These are phyloP conservation scores for Saccharomycopsis fibuligera DNA, from an alignment of 805 yeast species.

Conservation along the genomic window DNA sequence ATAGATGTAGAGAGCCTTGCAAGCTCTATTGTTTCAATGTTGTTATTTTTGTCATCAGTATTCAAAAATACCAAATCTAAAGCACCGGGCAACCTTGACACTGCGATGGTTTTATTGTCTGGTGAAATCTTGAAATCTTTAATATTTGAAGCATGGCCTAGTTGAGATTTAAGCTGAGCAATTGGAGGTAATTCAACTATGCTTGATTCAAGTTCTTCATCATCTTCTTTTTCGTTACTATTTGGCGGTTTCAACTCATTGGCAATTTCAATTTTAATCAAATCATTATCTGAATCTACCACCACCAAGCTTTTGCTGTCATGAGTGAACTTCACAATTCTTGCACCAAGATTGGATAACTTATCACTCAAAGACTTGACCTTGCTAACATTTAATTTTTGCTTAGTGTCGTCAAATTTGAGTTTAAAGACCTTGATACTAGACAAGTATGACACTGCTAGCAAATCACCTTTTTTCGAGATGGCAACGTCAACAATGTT, in stretches of 20 bases:
- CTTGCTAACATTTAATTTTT: constrained; percentile 44
- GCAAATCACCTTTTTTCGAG: constrained; percentile 54
- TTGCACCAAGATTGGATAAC: constrained; percentile 47
- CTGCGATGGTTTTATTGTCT: constrained; percentile 40
- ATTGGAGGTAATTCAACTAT: constrained; percentile 32
- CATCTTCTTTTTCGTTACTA: constrained; percentile 35
- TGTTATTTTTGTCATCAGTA: constrained; percentile 22
- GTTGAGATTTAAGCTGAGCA: constrained; percentile 29
- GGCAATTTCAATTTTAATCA: constrained; percentile 38
- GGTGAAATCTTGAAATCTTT: constrained; percentile 45
- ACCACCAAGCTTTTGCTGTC: constrained; percentile 40
- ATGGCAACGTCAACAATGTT: constrained; percentile 65
- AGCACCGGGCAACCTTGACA: constrained; percentile 56
- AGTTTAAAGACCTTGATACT: constrained; percentile 65
- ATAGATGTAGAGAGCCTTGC: constrained; percentile 56
- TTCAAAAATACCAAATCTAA: constrained; percentile 44
- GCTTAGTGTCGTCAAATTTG: constrained; percentile 33
- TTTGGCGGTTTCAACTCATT: constrained; percentile 24
- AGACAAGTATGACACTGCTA: constrained; percentile 67
- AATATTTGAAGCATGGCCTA: constrained; percentile 45
- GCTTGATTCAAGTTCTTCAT: constrained; percentile 27
- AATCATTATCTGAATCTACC: constrained; percentile 53
- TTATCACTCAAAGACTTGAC: constrained; percentile 36
- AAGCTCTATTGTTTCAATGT: constrained; percentile 32
- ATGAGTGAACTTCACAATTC: constrained; percentile 40